A percentile compares a stretch with the other conserved stretches of the same genome.
Conservation (phyloP, 768 basidiomycete species). For the Mycena chlorophos region DNA sequence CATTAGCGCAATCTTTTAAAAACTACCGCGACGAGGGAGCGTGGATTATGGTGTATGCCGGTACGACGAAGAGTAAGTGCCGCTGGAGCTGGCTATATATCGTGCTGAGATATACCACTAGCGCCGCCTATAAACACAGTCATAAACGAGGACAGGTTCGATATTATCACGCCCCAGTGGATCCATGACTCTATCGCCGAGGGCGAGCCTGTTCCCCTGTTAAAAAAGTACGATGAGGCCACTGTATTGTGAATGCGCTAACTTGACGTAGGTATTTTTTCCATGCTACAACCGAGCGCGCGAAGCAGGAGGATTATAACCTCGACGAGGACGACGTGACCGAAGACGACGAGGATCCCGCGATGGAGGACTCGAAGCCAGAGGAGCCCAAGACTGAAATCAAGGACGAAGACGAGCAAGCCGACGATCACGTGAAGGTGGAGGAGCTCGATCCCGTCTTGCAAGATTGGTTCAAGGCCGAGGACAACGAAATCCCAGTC, state of each 20-base stretch:
- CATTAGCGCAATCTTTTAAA: too few species aligned
- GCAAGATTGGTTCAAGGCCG: slow-evolving; percentile 64
- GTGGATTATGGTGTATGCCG: too few species aligned
- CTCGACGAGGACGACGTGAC: slow-evolving; percentile 55
- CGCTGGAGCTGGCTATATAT: too few species aligned
- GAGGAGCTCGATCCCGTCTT: slow-evolving; percentile 46
- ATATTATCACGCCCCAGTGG: slow-evolving; percentile 83
- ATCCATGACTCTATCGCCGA: slow-evolving; percentile 72
- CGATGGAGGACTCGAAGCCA: slow-evolving; percentile 23
- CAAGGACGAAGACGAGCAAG: slow-evolving; percentile 30
- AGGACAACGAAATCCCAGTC: slow-evolving; percentile 30
- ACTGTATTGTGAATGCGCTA: neutral
- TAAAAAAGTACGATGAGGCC: slow-evolving; percentile 54
- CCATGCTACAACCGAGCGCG: slow-evolving; percentile 59
- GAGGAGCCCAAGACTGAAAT: too few species aligned
- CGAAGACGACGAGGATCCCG: slow-evolving; percentile 19
- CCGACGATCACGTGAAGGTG: slow-evolving; percentile 22
- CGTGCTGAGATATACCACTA: slow-evolving; percentile 29
- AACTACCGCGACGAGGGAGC: too few species aligned
- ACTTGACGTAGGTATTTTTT: slow-evolving; percentile 67
- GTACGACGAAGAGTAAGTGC: too few species aligned
- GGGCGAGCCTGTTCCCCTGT: slow-evolving; percentile 57
- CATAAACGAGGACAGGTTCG: slow-evolving; percentile 67
- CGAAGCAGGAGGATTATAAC: slow-evolving; percentile 45
- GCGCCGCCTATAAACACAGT: slow-evolving; percentile 57